phyloP scores from a whole-genome alignment of 148 eudicot genomes.

The Euryodendron excelsum region DNA sequence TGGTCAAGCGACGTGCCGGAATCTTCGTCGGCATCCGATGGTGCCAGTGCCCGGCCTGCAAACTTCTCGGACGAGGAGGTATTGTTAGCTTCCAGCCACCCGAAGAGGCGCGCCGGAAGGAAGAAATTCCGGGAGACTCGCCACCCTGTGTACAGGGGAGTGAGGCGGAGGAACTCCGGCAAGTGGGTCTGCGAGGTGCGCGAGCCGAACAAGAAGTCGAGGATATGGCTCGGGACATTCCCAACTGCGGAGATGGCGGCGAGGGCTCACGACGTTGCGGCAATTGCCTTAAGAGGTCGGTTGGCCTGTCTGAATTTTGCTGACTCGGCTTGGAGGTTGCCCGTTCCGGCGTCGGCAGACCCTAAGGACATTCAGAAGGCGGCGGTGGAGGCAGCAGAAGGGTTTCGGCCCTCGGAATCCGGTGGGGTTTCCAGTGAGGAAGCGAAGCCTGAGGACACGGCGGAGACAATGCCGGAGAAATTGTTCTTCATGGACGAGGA shows the following conservation, averaged over 20 bases:
- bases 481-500: constrained; percentile 46
- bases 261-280: constrained; percentile 56
- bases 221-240: constrained; percentile 58
- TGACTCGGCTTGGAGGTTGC: constrained; percentile 50
- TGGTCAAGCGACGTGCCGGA: background rate
- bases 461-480: background rate
- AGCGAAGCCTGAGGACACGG: background rate
- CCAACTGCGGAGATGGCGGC: constrained; percentile 62
- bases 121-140: constrained; percentile 57
- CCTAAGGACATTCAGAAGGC: constrained; percentile 46
- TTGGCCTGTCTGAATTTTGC: constrained; percentile 47
- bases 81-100: constrained; percentile 40
- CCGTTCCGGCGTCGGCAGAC: constrained; percentile 28
- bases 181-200: constrained; percentile 63
- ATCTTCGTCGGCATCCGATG: background rate
- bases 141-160: constrained; percentile 53
- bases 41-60: background rate
- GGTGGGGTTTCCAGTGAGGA: background rate
- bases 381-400: constrained; percentile 47
- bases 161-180: constrained; percentile 37
- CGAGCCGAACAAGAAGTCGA: constrained; percentile 42
- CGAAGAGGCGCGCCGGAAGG: constrained; percentile 51
- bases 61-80: constrained; percentile 26
- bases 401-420: constrained; percentile 16
- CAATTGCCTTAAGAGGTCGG: constrained; percentile 37